Percentiles rank a stretch among this genome's conserved stretches.
Conservation (phyloP, 2,329 filamentous ascomycete species). For the Penicillium sp. region DNA sequence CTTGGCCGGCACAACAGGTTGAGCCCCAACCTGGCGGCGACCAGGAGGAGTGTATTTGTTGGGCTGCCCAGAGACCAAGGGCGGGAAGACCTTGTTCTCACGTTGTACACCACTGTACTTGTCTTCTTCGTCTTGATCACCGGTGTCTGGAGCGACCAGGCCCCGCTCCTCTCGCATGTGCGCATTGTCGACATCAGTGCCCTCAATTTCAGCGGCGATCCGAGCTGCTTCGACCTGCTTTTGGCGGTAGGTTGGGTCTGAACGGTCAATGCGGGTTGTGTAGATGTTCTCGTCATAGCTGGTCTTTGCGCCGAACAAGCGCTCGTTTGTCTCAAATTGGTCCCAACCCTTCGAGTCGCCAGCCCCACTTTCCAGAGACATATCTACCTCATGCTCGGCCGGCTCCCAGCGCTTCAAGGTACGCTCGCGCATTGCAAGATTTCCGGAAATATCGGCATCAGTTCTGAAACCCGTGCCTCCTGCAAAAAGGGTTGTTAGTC, state of each 20-base stretch:
- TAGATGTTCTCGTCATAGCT: slow-evolving; percentile 95
- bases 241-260: slow-evolving; percentile 77
- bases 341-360: slow-evolving; percentile 68
- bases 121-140: slow-evolving; percentile 82
- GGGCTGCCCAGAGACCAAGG: slow-evolving; percentile 62
- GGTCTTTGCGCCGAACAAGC: slow-evolving; percentile 81
- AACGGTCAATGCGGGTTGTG: slow-evolving; percentile 86
- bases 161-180: slow-evolving; percentile 91
- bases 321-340: slow-evolving; percentile 89
- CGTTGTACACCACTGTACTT: slow-evolving; percentile 95
- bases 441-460: slow-evolving; percentile 83
- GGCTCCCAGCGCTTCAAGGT: slow-evolving; percentile 81
- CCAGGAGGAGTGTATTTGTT: slow-evolving; percentile 91
- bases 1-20: slow-evolving; percentile 80
- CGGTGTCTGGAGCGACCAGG: slow-evolving; percentile 65
- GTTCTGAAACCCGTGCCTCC: slow-evolving; percentile 77
- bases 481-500: slow-evolving; percentile 41
- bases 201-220: slow-evolving; percentile 88
- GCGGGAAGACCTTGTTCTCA: slow-evolving; percentile 63
- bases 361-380: slow-evolving; percentile 69
- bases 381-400: slow-evolving; percentile 64
- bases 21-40: slow-evolving; percentile 74
- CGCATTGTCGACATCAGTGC: slow-evolving; percentile 70
- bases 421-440: slow-evolving; percentile 70
- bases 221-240: slow-evolving; percentile 77